A percentile compares a stretch with the other conserved stretches of the same genome.
These are phyloP conservation scores for Coprinopsis strossmayeri DNA, from an alignment of 768 basidiomycete species.

Conservation along the genomic window DNA sequence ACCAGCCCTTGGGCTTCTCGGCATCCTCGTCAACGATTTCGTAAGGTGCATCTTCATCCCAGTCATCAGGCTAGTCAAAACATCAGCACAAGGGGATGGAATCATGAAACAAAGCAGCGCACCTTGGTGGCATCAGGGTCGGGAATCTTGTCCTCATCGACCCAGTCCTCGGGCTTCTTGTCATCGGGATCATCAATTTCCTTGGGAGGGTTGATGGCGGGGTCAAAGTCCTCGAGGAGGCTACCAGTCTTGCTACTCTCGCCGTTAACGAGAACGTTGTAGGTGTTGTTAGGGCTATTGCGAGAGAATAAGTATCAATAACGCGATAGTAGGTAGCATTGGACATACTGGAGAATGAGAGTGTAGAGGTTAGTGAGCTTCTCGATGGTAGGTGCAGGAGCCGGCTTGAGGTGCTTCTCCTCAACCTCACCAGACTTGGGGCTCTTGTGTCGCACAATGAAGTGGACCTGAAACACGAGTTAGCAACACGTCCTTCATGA, in stretches of 20 bases:
- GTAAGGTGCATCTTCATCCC: conserved; percentile 96
- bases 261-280: conserved; percentile 86
- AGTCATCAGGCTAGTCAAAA: conserved; percentile 71
- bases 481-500: background rate
- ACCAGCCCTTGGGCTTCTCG: conserved; percentile 91
- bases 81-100: conserved; percentile 1
- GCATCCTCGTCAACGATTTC: conserved; percentile 87
- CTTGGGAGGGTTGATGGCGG: conserved; percentile 84
- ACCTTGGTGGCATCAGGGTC: conserved; percentile 85
- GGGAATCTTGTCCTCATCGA: conserved; percentile 79
- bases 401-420: conserved; percentile 88
- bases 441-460: conserved; percentile 98
- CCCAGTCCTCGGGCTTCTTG: conserved; percentile 88
- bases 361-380: conserved; percentile 95
- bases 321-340: conserved; percentile 3
- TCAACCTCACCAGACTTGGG: conserved; percentile 89
- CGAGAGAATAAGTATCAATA: background rate
- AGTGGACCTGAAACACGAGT: conserved; percentile 66
- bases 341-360: conserved; percentile 78
- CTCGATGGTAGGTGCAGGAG: conserved; percentile 82
- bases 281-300: conserved; percentile 88
- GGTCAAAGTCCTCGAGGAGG: conserved; percentile 90
- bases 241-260: conserved; percentile 71
- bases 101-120: conserved; percentile 11
- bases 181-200: conserved; percentile 95